A percentile compares a stretch with the other conserved stretches of the same genome.
phyloP scores from a whole-genome alignment of 768 basidiomycete species.

The Phanerodontia chrysosporium region DNA sequence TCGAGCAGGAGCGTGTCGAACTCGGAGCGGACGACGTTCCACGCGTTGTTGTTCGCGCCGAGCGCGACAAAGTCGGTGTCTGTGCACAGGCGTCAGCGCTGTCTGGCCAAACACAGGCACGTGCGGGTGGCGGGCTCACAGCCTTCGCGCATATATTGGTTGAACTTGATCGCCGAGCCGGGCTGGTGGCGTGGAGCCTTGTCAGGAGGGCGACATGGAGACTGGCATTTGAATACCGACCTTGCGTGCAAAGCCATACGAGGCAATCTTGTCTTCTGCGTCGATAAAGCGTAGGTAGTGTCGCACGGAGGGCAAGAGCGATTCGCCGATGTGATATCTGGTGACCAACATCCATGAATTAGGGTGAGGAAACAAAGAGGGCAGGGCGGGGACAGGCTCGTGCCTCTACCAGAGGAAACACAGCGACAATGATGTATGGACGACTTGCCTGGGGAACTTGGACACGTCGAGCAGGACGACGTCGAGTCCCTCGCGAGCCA shows the following conservation, averaged over 20 bases:
- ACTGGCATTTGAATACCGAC: conserved; percentile 23
- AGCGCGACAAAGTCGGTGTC: conserved; percentile 56
- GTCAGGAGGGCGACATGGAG: not conserved
- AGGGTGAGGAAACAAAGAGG: not conserved
- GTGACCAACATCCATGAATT: not conserved
- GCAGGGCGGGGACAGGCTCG: too few relatives aligned
- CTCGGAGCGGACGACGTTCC: conserved; percentile 64
- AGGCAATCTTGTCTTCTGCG: conserved; percentile 39
- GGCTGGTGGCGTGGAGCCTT: conserved; percentile 32
- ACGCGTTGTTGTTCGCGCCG: conserved; percentile 45
- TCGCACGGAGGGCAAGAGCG: conserved; percentile 45
- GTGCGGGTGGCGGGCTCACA: conserved; percentile 38
- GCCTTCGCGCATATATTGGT: conserved; percentile 49
- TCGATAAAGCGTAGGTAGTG: conserved; percentile 50
- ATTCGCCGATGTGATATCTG: conserved; percentile 48
- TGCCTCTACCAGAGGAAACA: too few relatives aligned
- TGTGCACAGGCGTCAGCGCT: conserved; percentile 18
- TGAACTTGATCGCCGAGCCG: conserved; percentile 59
- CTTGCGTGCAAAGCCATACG: conserved; percentile 45
- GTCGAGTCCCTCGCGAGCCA: conserved; percentile 54
- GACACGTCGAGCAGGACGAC: conserved; percentile 54
- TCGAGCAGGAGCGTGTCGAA: conserved; percentile 55
- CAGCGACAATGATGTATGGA: too few relatives aligned
- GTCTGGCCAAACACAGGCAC: not conserved
- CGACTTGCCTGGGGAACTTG: conserved; percentile 48